Percentiles rank a stretch among this genome's conserved stretches.
phyloP scores from a whole-genome alignment of 371 early-diverging fungal species.

The Actinomortierella wolfii region DNA sequence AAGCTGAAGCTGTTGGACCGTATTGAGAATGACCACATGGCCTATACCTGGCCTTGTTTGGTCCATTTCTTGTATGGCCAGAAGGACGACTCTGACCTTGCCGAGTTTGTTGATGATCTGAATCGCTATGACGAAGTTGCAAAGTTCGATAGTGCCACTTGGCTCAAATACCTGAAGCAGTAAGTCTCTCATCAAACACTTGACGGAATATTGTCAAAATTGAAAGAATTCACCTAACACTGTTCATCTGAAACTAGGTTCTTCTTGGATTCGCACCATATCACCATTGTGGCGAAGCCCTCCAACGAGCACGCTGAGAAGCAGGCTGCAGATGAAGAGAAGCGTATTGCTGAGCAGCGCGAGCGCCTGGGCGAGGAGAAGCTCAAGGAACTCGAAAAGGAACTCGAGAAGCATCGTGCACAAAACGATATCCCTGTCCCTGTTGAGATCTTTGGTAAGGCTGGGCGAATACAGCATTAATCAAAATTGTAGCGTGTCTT shows the following conservation, averaged over 20 bases:
- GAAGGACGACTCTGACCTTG: slow-evolving; percentile 57
- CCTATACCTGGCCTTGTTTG: slow-evolving; percentile 38
- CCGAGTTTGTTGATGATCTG: slow-evolving; percentile 53
- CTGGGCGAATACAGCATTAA: neutral
- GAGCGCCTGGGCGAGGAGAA: slow-evolving; percentile 56
- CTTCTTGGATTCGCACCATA: slow-evolving; percentile 58
- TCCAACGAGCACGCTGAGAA: slow-evolving; percentile 65
- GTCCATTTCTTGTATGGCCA: slow-evolving; percentile 67
- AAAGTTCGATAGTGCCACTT: slow-evolving; percentile 52
- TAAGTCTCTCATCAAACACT: too few species aligned
- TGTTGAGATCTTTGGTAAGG: slow-evolving; percentile 52
- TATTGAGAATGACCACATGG: slow-evolving; percentile 38
- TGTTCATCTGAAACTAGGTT: slow-evolving; percentile 46
- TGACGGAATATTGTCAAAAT: neutral
- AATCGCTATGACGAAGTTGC: slow-evolving; percentile 54
- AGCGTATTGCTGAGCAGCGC: slow-evolving; percentile 61
- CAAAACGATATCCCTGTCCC: slow-evolving; percentile 64
- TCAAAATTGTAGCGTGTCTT: neutral
- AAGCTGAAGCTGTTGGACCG: slow-evolving; percentile 53
- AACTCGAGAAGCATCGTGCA: slow-evolving; percentile 57
- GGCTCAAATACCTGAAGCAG: slow-evolving; percentile 60
- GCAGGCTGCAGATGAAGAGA: slow-evolving; percentile 57
- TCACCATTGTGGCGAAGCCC: slow-evolving; percentile 62
- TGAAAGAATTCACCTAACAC: neutral
- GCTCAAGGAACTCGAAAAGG: slow-evolving; percentile 53